Evolutionary conservation across 139 green algal genomes (phyloP).

Genomic region (Volvox africanus): DNA sequence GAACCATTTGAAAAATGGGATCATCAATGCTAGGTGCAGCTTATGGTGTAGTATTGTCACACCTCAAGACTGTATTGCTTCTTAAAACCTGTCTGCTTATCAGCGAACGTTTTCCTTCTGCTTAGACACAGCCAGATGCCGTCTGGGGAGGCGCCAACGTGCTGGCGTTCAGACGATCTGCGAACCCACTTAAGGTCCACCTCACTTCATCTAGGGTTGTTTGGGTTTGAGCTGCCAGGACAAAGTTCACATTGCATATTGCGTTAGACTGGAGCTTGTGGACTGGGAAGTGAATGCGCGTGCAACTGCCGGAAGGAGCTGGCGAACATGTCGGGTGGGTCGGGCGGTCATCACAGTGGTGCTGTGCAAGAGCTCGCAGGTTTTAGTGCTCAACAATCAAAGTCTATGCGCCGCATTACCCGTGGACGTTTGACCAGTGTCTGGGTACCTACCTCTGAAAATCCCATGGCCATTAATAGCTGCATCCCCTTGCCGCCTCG

Average conservation of each 20-base stretch:
- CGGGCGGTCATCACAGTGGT: constrained; percentile 76
- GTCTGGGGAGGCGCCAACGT: constrained; percentile 49
- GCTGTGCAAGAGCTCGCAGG: constrained; percentile 77
- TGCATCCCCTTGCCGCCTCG: no score
- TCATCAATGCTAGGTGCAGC: background rate
- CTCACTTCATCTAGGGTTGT: constrained; percentile 93
- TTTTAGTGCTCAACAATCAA: constrained; percentile 86
- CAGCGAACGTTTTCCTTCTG: background rate
- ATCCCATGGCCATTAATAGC: no score
- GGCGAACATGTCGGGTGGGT: no score
- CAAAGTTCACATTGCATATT: background rate
- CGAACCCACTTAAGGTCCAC: constrained; percentile 94
- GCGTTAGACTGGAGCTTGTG: background rate
- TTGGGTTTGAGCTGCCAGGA: constrained; percentile 94
- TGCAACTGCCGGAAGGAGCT: no score
- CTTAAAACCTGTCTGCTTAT: background rate
- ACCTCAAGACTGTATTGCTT: background rate
- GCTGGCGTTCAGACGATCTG: constrained; percentile 73
- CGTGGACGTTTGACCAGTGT: no score
- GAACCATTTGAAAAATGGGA: background rate
- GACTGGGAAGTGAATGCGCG: no score
- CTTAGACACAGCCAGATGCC: constrained; percentile 23
- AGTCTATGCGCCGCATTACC: no score
- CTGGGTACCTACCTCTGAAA: no score
- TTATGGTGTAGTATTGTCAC: background rate